Conservation (phyloP, 495 filamentous ascomycete genomes). For the Lindgomyces ingoldianus region DNA sequence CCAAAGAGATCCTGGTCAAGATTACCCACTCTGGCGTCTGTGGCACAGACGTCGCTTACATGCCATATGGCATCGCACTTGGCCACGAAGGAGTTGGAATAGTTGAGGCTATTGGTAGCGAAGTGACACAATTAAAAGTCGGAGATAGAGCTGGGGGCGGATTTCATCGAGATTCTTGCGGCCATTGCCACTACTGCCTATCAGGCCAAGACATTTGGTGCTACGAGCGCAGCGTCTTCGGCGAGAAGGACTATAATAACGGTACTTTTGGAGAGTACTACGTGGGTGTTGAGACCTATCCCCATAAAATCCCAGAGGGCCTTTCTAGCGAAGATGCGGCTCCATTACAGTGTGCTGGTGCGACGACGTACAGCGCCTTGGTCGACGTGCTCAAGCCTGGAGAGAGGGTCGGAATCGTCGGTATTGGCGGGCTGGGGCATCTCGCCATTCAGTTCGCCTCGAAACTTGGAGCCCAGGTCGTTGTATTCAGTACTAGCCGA, state of each 20-base stretch:
- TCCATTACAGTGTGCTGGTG: conserved; percentile 36
- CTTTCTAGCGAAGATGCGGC: conserved; percentile 29
- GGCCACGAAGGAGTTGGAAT: conserved; percentile 59
- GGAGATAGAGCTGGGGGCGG: conserved; percentile 52
- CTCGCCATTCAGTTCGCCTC: conserved; percentile 55
- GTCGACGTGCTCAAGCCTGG: conserved; percentile 49
- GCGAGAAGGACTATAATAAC: conserved; percentile 29
- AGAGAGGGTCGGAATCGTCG: conserved; percentile 61
- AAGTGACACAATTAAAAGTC: conserved; percentile 46
- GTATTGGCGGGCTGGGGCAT: conserved; percentile 65
- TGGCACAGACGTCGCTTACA: conserved; percentile 21
- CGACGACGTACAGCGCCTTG: conserved; percentile 51
- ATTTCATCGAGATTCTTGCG: conserved; percentile 43
- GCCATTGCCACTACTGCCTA: conserved; percentile 36
- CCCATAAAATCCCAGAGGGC: conserved; percentile 32
- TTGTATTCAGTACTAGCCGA: conserved; percentile 43
- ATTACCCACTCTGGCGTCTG: conserved; percentile 35
- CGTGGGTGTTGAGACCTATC: conserved; percentile 34
- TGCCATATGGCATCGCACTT: conserved; percentile 45
- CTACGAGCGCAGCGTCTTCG: conserved; percentile 23
- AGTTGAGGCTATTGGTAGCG: conserved; percentile 50
- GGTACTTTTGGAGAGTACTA: conserved; percentile 34
- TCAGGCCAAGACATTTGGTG: conserved; percentile 33
- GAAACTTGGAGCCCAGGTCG: conserved; percentile 43
- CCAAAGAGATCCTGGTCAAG: conserved; percentile 28